Base-by-base conservation (phyloP, 495 filamentous ascomycete species). In the Lentithecium fluviatile region DNA sequence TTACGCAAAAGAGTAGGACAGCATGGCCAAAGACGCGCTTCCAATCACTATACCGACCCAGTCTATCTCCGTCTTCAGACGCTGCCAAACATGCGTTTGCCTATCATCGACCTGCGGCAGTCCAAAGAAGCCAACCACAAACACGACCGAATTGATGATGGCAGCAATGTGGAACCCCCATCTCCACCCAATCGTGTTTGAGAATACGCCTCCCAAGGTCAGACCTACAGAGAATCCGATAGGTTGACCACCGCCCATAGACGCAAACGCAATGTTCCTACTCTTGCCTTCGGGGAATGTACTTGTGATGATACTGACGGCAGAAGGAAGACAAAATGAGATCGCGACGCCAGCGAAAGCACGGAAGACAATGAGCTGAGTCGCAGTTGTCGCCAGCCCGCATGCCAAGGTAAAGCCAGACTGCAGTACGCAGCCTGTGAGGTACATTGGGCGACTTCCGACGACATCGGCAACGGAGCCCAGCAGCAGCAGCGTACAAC, bases 391-490 rank as follows among this genome's bases (percentile, higher is more conserved):
- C 0, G 76, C 66, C 0, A 84, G 67, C 0, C 78, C 77, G 45
- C 73, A 75, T 0, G 74, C 78, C 7, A 83, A 62, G 5, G 74
- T 75, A 37, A 75, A 80, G 3, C 71, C 47, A 11, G 69, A 67
- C 23, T 80, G 71, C 13, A 82, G 52, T 19, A 78, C 69, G 23
- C 67, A 71, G 17, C 81, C 82, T 2, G 66, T 65, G 0, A 83
- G 63, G 47, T 75, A 78, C 29, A 82, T 70, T 6, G 43, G 66
- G 21, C 76, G 63, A 13, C 65, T 73, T 2, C 83, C 83, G 7
- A 83, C 73, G 0, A 80, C 73, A 67, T 84, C 82, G 1, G 79
- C 72, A 19, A 83, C 66, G n/a, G 80, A 72, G 2, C 82, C 81
- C 2, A 71, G 72, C 8, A 81, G 48, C 0, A 83, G 68, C 13